phyloP scores from a whole-genome alignment of 129 eudicot species.

The Mikania micrantha region DNA sequence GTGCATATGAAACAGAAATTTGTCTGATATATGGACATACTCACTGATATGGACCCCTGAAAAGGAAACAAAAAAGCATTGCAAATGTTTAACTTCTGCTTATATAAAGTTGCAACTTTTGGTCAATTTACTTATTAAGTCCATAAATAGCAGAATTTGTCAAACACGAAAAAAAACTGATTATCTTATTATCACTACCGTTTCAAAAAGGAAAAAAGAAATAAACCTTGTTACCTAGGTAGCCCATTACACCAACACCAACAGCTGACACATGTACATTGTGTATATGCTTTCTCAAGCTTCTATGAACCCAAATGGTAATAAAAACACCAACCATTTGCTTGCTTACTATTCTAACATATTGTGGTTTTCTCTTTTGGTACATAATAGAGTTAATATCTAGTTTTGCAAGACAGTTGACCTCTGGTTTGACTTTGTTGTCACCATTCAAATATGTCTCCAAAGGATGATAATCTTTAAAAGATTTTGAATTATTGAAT shows the following conservation, averaged over 20 bases:
- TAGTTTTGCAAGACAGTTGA: slow-evolving; percentile 38
- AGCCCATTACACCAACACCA: slow-evolving; percentile 98
- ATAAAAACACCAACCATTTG: slow-evolving; percentile 94
- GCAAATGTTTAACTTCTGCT: background rate
- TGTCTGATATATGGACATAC: slow-evolving; percentile 90
- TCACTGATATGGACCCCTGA: slow-evolving; percentile 83
- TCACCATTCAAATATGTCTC: slow-evolving; percentile 28
- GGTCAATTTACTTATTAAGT: background rate
- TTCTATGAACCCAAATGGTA: slow-evolving; percentile 89
- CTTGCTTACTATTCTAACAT: slow-evolving; percentile 92
- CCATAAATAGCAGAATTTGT: background rate
- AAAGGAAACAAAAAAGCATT: background rate
- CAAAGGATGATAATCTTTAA: slow-evolving; percentile 39
- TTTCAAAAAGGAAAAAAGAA: background rate
- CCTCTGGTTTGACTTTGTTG: slow-evolving; percentile 31
- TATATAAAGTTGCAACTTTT: background rate
- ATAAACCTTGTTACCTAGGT: slow-evolving; percentile 87
- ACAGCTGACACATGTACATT: slow-evolving; percentile 80
- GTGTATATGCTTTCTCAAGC: slow-evolving; percentile 77
- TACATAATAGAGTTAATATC: slow-evolving; percentile 64
- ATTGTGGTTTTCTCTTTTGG: slow-evolving; percentile 50
- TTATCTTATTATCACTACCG: background rate
- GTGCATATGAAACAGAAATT: slow-evolving; percentile 77
- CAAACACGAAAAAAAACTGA: background rate
- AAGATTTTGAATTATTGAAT: slow-evolving; percentile 41